Conservation (phyloP, 371 early-diverging fungal species). For the Mucor mucedo region DNA sequence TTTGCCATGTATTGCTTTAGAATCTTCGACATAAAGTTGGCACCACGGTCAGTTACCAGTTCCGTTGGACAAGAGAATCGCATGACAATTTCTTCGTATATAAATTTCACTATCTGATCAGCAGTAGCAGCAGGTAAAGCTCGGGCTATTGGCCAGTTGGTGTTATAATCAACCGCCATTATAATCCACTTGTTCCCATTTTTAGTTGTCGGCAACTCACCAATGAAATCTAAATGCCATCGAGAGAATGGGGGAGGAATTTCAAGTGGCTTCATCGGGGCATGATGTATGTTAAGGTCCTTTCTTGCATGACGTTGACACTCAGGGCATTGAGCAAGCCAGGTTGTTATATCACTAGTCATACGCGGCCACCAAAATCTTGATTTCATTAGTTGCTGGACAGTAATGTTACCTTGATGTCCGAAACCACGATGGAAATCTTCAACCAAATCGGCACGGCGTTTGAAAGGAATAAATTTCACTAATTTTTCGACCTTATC, state of each 20-base stretch:
- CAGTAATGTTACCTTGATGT: slow-evolving; percentile 12
- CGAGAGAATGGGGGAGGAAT: slow-evolving; percentile 21
- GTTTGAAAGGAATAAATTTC: background rate
- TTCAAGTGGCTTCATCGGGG: slow-evolving; percentile 10
- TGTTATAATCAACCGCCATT: slow-evolving; percentile 45
- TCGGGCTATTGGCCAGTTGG: too few species aligned
- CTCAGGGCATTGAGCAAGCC: slow-evolving; percentile 4
- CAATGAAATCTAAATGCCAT: slow-evolving; percentile 39
- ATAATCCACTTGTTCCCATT: slow-evolving; percentile 31
- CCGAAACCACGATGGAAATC: slow-evolving; percentile 18
- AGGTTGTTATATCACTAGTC: slow-evolving; percentile 4
- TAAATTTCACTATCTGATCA: slow-evolving; percentile 30
- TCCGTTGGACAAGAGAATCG: slow-evolving; percentile 35
- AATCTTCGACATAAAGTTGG: slow-evolving; percentile 17
- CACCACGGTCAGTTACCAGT: slow-evolving; percentile 31
- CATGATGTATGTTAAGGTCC: background rate
- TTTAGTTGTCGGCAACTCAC: slow-evolving; percentile 25
- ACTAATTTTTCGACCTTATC: background rate
- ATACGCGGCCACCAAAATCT: slow-evolving; percentile 8
- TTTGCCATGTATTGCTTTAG: too few species aligned
- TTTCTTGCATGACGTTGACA: slow-evolving; percentile 9
- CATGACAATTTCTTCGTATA: too few species aligned
- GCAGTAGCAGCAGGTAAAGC: too few species aligned
- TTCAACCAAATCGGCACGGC: slow-evolving; percentile 13
- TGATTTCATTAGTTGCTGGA: background rate